Evolutionary conservation across 768 basidiomycete genomes (phyloP).

Genomic region (Suillus paluster): DNA sequence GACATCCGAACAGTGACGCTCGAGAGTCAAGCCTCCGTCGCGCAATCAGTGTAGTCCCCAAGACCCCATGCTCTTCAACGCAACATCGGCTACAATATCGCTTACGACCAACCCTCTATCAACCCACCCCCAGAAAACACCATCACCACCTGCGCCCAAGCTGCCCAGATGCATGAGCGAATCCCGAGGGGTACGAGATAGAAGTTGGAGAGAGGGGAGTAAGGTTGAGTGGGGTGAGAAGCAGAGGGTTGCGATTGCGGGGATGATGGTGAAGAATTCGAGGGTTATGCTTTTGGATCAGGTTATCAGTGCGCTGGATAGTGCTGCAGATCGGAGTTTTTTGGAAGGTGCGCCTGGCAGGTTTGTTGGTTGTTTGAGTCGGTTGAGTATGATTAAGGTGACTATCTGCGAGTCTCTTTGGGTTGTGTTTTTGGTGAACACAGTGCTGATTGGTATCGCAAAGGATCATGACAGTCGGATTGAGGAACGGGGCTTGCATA

Average conservation of each 20-base stretch:
- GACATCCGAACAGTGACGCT: conserved; percentile 91
- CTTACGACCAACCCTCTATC: conserved; percentile 57
- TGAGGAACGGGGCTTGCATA: conserved; percentile 80
- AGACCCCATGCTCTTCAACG: conserved; percentile 66
- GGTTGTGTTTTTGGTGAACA: not conserved
- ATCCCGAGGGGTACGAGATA: conserved; percentile 88
- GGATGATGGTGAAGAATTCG: conserved; percentile 86
- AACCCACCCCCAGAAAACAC: conserved; percentile 60
- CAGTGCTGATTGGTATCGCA: conserved; percentile 8
- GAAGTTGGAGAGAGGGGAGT: conserved; percentile 91
- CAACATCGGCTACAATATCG: conserved; percentile 74
- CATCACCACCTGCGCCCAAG: conserved; percentile 76
- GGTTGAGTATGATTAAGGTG: conserved; percentile 53
- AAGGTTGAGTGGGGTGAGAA: conserved; percentile 90
- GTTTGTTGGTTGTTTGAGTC: conserved; percentile 29
- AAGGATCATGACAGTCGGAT: conserved; percentile 90
- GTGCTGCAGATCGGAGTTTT: conserved; percentile 88
- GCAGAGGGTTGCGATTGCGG: conserved; percentile 86
- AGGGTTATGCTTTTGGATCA: conserved; percentile 80
- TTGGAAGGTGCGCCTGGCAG: conserved; percentile 53
- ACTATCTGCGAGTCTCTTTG: conserved; percentile 54
- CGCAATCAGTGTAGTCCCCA: conserved; percentile 87
- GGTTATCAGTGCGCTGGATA: conserved; percentile 85
- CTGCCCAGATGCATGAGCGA: conserved; percentile 87
- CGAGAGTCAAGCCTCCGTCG: conserved; percentile 71